Conservation (phyloP, 2,329 filamentous ascomycete species). For the Hortaea werneckii region DNA sequence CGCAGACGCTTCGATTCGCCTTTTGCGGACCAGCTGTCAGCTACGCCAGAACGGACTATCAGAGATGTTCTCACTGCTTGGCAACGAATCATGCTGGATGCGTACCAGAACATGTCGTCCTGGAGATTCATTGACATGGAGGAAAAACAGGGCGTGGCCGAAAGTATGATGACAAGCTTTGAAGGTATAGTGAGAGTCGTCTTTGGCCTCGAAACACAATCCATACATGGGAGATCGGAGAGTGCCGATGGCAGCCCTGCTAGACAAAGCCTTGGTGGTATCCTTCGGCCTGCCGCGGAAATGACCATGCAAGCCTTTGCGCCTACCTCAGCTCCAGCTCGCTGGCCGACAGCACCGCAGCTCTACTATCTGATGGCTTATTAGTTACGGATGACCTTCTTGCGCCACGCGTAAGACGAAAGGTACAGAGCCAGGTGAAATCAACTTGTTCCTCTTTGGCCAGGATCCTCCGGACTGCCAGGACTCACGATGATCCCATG, state of each 20-base stretch:
- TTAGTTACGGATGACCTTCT: conserved; percentile 11
- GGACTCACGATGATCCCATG: conserved; percentile 1
- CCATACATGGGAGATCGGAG: conserved; percentile 5
- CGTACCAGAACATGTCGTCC: conserved; percentile 73
- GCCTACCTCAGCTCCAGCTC: conserved; percentile 10
- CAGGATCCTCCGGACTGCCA: conserved; percentile 10
- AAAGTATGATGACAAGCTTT: conserved; percentile 58
- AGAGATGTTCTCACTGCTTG: conserved; percentile 62
- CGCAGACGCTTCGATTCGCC: conserved; percentile 33
- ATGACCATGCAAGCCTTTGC: conserved; percentile 66
- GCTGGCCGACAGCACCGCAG: conserved; percentile 9
- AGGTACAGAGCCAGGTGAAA: conserved; percentile 10
- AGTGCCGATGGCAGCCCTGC: background rate
- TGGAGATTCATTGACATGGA: conserved; percentile 69
- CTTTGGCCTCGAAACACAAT: conserved; percentile 61
- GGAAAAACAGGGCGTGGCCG: conserved; percentile 60
- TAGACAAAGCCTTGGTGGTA: conserved; percentile 41
- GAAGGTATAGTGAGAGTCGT: conserved; percentile 60
- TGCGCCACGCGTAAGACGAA: conserved; percentile 1
- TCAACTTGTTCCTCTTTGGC: conserved; percentile 9
- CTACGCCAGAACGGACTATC: conserved; percentile 69
- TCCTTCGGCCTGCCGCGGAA: conserved; percentile 61
- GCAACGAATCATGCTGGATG: conserved; percentile 65
- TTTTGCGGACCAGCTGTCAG: conserved; percentile 32
- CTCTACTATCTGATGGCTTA: conserved; percentile 11